Evolutionary conservation across 2,329 filamentous ascomycete genomes (phyloP), one percentile per base, ranked within the genome.

Genomic region (Biscogniauxia sp.): DNA sequence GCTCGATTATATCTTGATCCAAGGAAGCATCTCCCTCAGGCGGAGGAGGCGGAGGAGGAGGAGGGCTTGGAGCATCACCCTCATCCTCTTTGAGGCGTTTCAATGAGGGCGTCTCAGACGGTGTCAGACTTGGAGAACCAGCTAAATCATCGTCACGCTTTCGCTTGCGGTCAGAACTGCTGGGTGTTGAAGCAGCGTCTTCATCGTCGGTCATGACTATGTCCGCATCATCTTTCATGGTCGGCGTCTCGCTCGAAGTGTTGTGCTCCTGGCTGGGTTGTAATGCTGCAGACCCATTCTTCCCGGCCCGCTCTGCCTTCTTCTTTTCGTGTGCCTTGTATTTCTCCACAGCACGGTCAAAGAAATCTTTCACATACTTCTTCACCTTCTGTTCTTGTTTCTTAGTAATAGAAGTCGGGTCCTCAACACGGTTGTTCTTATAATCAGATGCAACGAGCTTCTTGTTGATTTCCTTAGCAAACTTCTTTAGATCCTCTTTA

Each of bases 371-470:
- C 60, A 93, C 92, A 71, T 90, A 92, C 60, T 86, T 88, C 77
- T 92, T 96, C 61, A 97, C 86, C 65, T 93, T 92, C 72, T 88
- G 89, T 68, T 89, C 85, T 69, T 95, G 91, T 72, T 92, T 93
- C 41, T 90, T 84, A 26, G 84, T 85, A 65, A 97, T 88, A 54
- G 73, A 72, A 13, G 86, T 91, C 0, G 93, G 94, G 70, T 97
- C 89, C 53, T 86, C 84, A 9, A 97, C 93, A n/a, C 92, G 88
- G 54, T 88, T 86, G 71, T 94, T 90, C 74, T 96, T 96, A 78
- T 91, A 97, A 74, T 98, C 94, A 0, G 92, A 95, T 19, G 91
- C 86, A 20, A 97, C 93, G 15, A 98, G 84, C 75, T 94, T 96
- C 77, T 97, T 97, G 59, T 88, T 88, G 53, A 94, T 84, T 74